Evolutionary conservation across 1,284 basidiomycete genomes (phyloP), one percentile per base, ranked within the genome.

Genomic region (Tausonia pullulans): DNA sequence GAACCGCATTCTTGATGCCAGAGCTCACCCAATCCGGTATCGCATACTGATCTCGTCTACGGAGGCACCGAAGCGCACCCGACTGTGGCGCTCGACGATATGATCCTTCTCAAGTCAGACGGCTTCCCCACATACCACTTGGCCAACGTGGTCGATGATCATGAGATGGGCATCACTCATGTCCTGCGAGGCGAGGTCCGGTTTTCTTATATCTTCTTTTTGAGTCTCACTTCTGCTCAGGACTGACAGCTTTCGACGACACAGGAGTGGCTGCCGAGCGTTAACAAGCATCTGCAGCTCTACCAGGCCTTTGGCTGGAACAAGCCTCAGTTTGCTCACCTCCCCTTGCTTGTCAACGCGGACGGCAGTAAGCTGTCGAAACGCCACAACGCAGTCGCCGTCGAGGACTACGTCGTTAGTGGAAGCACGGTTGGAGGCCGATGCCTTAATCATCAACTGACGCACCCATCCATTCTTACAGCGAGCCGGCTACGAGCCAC

Each of bases 311-410:
- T 99, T 6, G 83, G 81, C 0, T 78, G 91, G 57, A 70, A 77
- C 3, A 82, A 87, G 0, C 96, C 96, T 0, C 74, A 83, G 66
- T 98, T 94, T 69, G 95, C 86, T 0, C 96, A 98, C 74, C 79
- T 99, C 3, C 95, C 95, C 0, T 81, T 98, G 46, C 79, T 98
- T 0, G 80, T 96, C 49, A 98, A 98, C 71, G 79, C 85, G 0
- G 91, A 98, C 73, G 93, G 94, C 0, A 83, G 85, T 3, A 98
- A 99, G 75, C 88, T 99, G 81, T 92, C 88, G 27, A 99, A 98
- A 74, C 81, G 96, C 8, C 86, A 87, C 27, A 93, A 90, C 2
- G 91, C 96, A 71, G 91, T 94, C 0, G 81, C 83, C 51, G 92
- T 97, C 3, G 79, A 86, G 44, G 86, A 90, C 69, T 98, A 92